Evolutionary conservation across 1,139 yeast genomes (phyloP).

Genomic region (Blastobotrys arbuscula): DNA sequence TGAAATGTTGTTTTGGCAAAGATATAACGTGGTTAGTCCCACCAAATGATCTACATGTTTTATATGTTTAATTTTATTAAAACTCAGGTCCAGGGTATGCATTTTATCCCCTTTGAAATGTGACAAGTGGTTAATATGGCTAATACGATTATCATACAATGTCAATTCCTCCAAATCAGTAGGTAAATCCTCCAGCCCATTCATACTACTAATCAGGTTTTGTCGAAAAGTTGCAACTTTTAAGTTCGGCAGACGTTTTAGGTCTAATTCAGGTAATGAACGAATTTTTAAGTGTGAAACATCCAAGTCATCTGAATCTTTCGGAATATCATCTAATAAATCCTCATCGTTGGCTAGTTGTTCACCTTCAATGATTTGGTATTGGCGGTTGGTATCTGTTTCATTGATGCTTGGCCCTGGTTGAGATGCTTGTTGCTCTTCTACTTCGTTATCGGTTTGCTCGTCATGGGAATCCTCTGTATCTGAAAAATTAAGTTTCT

Average conservation of each 20-base stretch:
- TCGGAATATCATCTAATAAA: conserved; percentile 55
- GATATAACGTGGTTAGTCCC: conserved; percentile 61
- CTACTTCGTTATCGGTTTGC: too few relatives aligned
- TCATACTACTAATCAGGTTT: conserved; percentile 68
- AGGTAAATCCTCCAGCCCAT: conserved; percentile 60
- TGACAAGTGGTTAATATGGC: conserved; percentile 66
- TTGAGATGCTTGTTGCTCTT: too few relatives aligned
- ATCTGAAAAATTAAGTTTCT: too few relatives aligned
- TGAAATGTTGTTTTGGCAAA: conserved; percentile 83
- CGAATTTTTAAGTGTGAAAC: conserved; percentile 72
- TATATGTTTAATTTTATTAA: conserved; percentile 83
- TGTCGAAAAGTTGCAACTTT: conserved; percentile 71
- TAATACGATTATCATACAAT: conserved; percentile 84
- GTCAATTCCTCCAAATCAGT: conserved; percentile 71
- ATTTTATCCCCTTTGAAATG: conserved; percentile 47
- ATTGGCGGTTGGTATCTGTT: background rate
- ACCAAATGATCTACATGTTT: conserved; percentile 66
- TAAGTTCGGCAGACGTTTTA: conserved; percentile 46
- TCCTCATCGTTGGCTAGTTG: conserved; percentile 37
- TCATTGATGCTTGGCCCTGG: too few relatives aligned
- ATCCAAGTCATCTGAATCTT: conserved; percentile 64
- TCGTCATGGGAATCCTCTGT: too few relatives aligned
- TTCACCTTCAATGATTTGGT: conserved; percentile 17
- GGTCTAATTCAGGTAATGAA: conserved; percentile 59
- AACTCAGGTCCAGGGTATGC: conserved; percentile 70